phyloP scores from a whole-genome alignment of 2,329 filamentous ascomycete species.

The Fusarium lateritium region DNA sequence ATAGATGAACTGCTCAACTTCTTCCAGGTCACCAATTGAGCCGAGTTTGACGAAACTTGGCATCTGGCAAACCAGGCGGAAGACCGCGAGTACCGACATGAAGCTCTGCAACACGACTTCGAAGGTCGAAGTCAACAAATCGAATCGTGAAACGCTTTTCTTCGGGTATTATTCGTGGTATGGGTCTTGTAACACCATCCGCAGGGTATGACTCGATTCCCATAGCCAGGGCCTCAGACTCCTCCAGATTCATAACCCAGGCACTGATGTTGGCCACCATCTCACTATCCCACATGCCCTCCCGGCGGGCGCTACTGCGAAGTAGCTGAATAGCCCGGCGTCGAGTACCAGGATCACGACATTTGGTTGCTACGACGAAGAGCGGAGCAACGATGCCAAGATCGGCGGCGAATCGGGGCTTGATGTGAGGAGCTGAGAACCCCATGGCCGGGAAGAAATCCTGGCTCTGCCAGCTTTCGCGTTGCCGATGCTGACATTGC shows the following conservation, averaged over 20 bases:
- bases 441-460: slow-evolving; percentile 59
- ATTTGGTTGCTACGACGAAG: slow-evolving; percentile 77
- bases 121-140: slow-evolving; percentile 70
- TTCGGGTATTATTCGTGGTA: slow-evolving; percentile 60
- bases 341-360: slow-evolving; percentile 69
- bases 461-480: slow-evolving; percentile 32
- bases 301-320: slow-evolving; percentile 71
- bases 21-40: slow-evolving; percentile 62
- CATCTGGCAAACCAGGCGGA: slow-evolving; percentile 62
- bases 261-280: slow-evolving; percentile 68
- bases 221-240: slow-evolving; percentile 58
- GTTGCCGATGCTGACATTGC: slow-evolving; percentile 59
- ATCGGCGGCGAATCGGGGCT: slow-evolving; percentile 74
- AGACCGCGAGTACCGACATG: slow-evolving; percentile 69
- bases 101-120: slow-evolving; percentile 64
- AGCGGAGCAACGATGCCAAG: slow-evolving; percentile 75
- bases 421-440: slow-evolving; percentile 67
- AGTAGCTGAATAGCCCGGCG: slow-evolving; percentile 74
- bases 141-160: slow-evolving; percentile 70
- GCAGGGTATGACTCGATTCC: slow-evolving; percentile 26
- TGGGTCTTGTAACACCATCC: slow-evolving; percentile 21
- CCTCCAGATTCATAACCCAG: slow-evolving; percentile 70
- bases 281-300: slow-evolving; percentile 79
- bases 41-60: slow-evolving; percentile 61
- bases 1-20: background rate